A percentile compares a stretch with the other conserved stretches of the same genome.
Conservation (phyloP, 2,329 filamentous ascomycete species). For the Colletotrichum somersetense region DNA sequence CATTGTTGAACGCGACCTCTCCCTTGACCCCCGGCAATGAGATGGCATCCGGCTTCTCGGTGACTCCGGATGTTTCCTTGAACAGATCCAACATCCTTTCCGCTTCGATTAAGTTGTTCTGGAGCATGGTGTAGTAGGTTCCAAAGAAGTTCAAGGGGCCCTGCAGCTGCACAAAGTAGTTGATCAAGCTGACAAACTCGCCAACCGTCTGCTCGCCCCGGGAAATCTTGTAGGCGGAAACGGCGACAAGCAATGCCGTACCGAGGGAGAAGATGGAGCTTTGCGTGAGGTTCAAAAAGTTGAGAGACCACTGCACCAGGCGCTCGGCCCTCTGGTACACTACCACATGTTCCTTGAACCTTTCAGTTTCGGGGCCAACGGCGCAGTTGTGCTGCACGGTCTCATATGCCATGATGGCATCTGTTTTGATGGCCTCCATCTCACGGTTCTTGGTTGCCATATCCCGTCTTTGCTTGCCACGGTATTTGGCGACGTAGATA, state of each 20-base stretch:
- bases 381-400: conserved; percentile 76
- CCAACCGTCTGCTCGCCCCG: conserved; percentile 65
- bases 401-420: conserved; percentile 63
- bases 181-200: conserved; percentile 68
- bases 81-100: conserved; percentile 61
- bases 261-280: conserved; percentile 74
- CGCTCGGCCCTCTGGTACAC: conserved; percentile 70
- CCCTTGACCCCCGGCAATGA: conserved; percentile 50
- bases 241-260: conserved; percentile 70
- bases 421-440: conserved; percentile 58
- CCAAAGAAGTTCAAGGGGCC: conserved; percentile 73
- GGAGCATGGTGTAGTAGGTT: conserved; percentile 60
- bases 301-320: conserved; percentile 67
- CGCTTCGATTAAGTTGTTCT: conserved; percentile 61
- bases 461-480: conserved; percentile 57
- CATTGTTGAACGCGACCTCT: conserved; percentile 57
- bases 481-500: conserved; percentile 63
- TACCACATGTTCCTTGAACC: conserved; percentile 67
- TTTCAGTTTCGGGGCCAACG: conserved; percentile 68
- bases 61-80: conserved; percentile 58
- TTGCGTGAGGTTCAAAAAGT: conserved; percentile 71
- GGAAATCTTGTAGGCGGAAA: conserved; percentile 73
- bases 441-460: conserved; percentile 60
- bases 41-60: conserved; percentile 56
- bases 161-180: conserved; percentile 72